Evolutionary conservation across 306 rosid genomes (phyloP).

Genomic region (Macrotyloma uniflorum): DNA sequence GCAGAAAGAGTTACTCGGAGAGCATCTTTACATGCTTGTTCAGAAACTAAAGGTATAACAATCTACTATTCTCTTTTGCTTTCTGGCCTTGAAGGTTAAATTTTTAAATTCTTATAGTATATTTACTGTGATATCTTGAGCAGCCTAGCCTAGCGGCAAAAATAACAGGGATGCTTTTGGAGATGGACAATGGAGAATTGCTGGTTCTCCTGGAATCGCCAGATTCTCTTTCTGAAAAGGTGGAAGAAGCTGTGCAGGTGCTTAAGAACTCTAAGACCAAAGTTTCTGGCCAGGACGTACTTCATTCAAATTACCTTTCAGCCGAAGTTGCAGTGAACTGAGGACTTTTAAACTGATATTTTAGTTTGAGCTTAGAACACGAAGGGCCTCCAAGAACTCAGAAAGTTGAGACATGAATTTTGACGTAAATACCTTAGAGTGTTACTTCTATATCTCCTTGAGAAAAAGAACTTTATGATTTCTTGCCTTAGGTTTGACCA

Average conservation of each 20-base stretch:
- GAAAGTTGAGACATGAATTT: constrained; percentile 37
- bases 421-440: constrained; percentile 25
- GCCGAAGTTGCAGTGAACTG: constrained; percentile 82
- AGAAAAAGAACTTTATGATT: constrained; percentile 26
- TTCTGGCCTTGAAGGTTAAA: not conserved
- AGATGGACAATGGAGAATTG: constrained; percentile 88
- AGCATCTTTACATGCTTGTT: constrained; percentile 70
- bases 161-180: constrained; percentile 94
- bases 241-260: constrained; percentile 83
- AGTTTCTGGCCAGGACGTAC: constrained; percentile 66
- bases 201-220: constrained; percentile 82
- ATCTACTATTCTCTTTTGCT: not conserved
- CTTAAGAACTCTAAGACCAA: constrained; percentile 66
- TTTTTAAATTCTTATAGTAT: constrained; percentile 8
- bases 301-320: constrained; percentile 63
- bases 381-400: constrained; percentile 36
- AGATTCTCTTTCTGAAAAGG: constrained; percentile 71
- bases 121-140: constrained; percentile 31
- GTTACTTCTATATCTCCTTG: constrained; percentile 29
- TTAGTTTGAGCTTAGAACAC: constrained; percentile 28
- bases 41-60: constrained; percentile 61
- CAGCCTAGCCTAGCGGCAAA: constrained; percentile 82
- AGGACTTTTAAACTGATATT: constrained; percentile 33
- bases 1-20: constrained; percentile 85
- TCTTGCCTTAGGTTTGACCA: constrained; percentile 35